Conservation (phyloP, 129 eudicot species). For the Artemisia tridentata region DNA sequence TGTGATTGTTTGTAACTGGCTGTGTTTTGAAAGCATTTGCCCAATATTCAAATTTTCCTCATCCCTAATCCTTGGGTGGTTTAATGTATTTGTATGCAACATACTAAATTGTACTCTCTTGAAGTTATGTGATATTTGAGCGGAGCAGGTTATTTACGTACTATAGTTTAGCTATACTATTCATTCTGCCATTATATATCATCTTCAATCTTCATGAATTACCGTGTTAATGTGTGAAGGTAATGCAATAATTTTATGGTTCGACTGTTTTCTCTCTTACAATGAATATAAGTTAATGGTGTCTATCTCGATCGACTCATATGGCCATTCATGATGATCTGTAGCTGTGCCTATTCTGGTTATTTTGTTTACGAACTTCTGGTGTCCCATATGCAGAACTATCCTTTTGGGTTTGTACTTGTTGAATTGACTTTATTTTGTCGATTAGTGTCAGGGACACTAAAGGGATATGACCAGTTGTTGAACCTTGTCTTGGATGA, state of each 20-base stretch:
- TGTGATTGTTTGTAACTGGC: background rate
- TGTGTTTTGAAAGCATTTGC: background rate
- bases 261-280: background rate
- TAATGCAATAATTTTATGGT: slow-evolving; percentile 1
- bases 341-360: background rate
- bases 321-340: slow-evolving; percentile 2
- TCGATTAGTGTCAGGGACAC: slow-evolving; percentile 74
- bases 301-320: background rate
- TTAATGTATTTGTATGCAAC: no score
- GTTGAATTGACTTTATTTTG: background rate
- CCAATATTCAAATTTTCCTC: background rate
- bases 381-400: background rate
- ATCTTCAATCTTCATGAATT: background rate
- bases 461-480: slow-evolving; percentile 95
- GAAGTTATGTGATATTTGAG: slow-evolving; percentile 12
- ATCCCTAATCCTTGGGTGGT: no score
- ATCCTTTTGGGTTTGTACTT: background rate
- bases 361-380: background rate
- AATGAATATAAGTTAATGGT: background rate
- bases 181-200: background rate
- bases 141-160: background rate
- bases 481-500: slow-evolving; percentile 96
- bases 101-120: background rate
- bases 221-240: background rate
- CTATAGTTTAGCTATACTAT: slow-evolving; percentile 9